Base-by-base conservation (phyloP, 1,284 basidiomycete species). In the Cutaneotrichosporon curvatum region DNA sequence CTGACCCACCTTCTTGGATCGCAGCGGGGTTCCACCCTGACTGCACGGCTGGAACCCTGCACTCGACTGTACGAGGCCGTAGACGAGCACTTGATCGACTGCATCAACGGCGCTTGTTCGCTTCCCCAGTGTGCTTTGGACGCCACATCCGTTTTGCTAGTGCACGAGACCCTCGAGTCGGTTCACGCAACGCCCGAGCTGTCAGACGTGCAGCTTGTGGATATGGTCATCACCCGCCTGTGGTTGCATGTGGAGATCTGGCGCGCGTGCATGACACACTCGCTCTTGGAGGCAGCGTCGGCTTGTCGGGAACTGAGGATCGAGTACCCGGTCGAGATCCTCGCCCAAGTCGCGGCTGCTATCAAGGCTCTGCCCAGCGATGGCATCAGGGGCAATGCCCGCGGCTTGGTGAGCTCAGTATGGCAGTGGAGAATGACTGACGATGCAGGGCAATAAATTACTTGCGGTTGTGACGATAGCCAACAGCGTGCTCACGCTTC, bases 221-320 rank as follows among this genome's bases (percentile, higher is more conserved):
- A 43, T 11, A 9, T 35, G 18, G 15, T 43, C 3, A 12, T 43
- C 15, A 43, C 41, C 9, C 31, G 33, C 6, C 33, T 43, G 6
- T 43, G 41, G 41, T n/a, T 43, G 41, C 32, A 43, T 19, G 31
- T 19, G 9, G 41, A 36, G 22, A 16, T 43, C 16, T 43, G 41
- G 41, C 32, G 41, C 6, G 41, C 20, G 2, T 43, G 41, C 21
- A 36, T 43, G 32, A 34, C 21, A 7, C 41, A 43, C 18, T 43
- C 41, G 33, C 23, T 43, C 14, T 23, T 43, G 16, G 18, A 35
- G 11, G 22, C 15, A 18, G 22, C 19, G n/a, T 6, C 16, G 1
- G n/a, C n/a, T n/a, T n/a, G n/a, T n/a, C 21, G 20, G 6, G 32
- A 34, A 5, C 34, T 43, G 32, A n/a, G 32, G 1, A 19, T 43